Evolutionary conservation across 257 asterid species (phyloP), one percentile per base, ranked within the genome.

Genomic region (Rhazya stricta): DNA sequence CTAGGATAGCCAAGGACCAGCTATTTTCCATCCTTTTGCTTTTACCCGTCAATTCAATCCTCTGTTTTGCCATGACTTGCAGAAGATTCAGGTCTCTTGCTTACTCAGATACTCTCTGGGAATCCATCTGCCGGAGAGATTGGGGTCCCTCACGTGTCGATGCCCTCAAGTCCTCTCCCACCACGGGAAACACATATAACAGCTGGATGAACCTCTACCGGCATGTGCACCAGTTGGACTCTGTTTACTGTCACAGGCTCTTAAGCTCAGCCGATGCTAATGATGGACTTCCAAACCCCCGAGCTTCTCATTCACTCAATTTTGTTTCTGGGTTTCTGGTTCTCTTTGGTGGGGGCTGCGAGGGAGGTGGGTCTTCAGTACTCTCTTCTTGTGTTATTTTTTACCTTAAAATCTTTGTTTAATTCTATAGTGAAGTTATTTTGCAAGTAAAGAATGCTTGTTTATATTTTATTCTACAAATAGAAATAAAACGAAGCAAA

Each of bases 241-340:
- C 89, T 34, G 90, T 86, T 29, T 77, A 32, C 43, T 94, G 97
- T 80, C 87, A 67, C 15, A 82, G 87, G 53, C 77, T 91, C 21
- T 72, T 84, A 75, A 60, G 61, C 13, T 74, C 53, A 30, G 71
- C 80, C 25, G 84, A 80, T 75, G 73, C 51, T 18, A 72, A 37
- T 21, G 88, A 75, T 42, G 83, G 67, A 73, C 53, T 67, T 50
- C 97, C 98, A 0, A 74, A 75, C 19, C 93, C 98, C 27, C 84
- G 98, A 76, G 98, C 98, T 86, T 94, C 98, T 61, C 97, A 91
- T 82, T 91, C 98, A 0, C 89, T 94, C 72, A 92, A 89, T 78
- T 82, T 88, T 70, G 87, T 91, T 5, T 83, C 90, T 77, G 97
- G 94, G 1, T 90, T 85, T 78, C 83, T 94, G 75, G 81, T 94